Percentiles rank a stretch among this genome's conserved stretches.
phyloP scores from a whole-genome alignment of 768 basidiomycete genomes.

The Leccinellum rugosiceps region DNA sequence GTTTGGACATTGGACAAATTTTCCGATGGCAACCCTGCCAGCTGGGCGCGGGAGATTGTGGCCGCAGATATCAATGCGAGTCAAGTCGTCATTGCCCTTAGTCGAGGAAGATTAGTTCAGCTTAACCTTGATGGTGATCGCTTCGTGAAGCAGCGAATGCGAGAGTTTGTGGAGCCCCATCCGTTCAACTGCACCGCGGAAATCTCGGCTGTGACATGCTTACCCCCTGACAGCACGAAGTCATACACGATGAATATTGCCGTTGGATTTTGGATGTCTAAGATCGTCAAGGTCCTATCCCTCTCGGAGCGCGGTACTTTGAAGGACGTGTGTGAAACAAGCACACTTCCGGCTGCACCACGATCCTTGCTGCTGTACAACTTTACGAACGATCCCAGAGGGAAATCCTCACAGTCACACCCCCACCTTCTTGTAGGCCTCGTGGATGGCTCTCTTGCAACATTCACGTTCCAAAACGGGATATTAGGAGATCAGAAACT shows the following conservation, averaged over 20 bases:
- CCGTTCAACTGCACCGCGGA: slow-evolving; percentile 37
- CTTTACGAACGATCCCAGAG: slow-evolving; percentile 46
- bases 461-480: slow-evolving; percentile 46
- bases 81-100: slow-evolving; percentile 62
- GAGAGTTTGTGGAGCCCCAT: slow-evolving; percentile 22
- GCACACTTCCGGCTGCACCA: slow-evolving; percentile 40
- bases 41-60: slow-evolving; percentile 48
- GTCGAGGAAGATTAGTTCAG: slow-evolving; percentile 47
- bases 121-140: slow-evolving; percentile 46
- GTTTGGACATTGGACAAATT: slow-evolving; percentile 39
- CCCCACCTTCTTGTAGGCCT: slow-evolving; percentile 71
- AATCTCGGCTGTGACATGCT: slow-evolving; percentile 69
- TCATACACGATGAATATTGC: slow-evolving; percentile 48
- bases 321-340: slow-evolving; percentile 25
- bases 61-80: slow-evolving; percentile 67
- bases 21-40: slow-evolving; percentile 15
- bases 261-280: slow-evolving; percentile 77
- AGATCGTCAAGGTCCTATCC: slow-evolving; percentile 55
- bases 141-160: slow-evolving; percentile 27
- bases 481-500: slow-evolving; percentile 49
- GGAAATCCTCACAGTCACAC: slow-evolving; percentile 36
- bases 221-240: slow-evolving; percentile 48
- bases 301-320: slow-evolving; percentile 23
- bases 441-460: slow-evolving; percentile 67
- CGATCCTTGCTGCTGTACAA: slow-evolving; percentile 51